Evolutionary conservation across 139 green algal genomes (phyloP), one percentile per base, ranked within the genome.

Genomic region (Desmodesmus armatus): DNA sequence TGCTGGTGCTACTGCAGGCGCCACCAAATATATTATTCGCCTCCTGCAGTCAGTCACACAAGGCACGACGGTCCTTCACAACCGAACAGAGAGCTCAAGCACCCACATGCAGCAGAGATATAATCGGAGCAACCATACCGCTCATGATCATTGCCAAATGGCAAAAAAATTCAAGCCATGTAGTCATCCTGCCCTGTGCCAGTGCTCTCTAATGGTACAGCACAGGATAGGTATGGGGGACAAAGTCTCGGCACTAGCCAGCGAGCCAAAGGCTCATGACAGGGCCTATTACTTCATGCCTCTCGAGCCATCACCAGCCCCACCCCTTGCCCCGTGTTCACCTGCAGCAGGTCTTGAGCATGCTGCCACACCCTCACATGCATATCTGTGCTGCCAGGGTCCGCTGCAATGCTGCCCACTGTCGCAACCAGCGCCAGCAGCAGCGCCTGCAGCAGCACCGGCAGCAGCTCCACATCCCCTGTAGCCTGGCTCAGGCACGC

Each of bases 321-420:
- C 6, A 51, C 3, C 35, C 44, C 2, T 41, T 76, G 19, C 23
- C 3, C 15, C 9, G 23, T 3, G 29, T 49, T 71, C 40, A 86
- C 80, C 80, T 86, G 80, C 70, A 86, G 17, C 5, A 29, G 21
- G 27, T 86, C 51, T 43, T 41, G 17, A 31, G 69, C 80, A 5
- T 39, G 35, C 43, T 80, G 35, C 80, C 80, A 86, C n/a, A 40
- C 51, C 1, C 35, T 33, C n/a, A 25, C 29, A 5, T 65, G 35
- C 31, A 49, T 33, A 25, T 69, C 69, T 4, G n/a, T 37, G 19
- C 23, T 31, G 15, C 2, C 80, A 13, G 80, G 47, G 15, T 71
- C 25, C 17, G 67, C 49, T 55, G 41, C 63, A 35, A 19, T 31
- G 13, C 41, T 53, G 80, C 80, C 15, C 3, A 41, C 49, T 43